Evolutionary conservation across 768 basidiomycete species (phyloP), one percentile per base, ranked within the genome.

Genomic region (Sarcomyxa edulis): DNA sequence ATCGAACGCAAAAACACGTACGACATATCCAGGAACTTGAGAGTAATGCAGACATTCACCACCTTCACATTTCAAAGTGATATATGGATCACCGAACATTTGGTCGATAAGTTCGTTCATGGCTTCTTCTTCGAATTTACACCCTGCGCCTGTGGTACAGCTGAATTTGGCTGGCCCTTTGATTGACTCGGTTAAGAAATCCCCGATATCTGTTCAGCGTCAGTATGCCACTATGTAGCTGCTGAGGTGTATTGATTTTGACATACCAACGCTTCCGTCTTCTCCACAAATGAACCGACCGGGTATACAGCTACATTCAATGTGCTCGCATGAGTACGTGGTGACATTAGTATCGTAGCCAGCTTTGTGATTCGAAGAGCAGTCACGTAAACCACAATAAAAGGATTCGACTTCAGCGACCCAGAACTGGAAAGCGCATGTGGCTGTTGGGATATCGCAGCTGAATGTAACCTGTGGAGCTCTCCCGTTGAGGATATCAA

Each of bases 371-470:
- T 67, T 53, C 5, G 78, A 78, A 3, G 53, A 57, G 55, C 96
- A 98, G 12, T 73, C 56, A 29, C 86, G 71, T 38, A 99, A 71
- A 7, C 78, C 77, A 61, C 96, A 99, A 62, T 96, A 97, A 61
- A 99, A 98, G 0, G 91, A 94, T 57, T 99, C 95, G 40, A 91
- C 74, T 50, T 87, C 71, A 5, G 85, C 92, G 7, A 92, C 90
- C 96, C 96, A 99, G 66, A 99, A 99, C 61, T 99, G 94, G 72
- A 99, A 99, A 16, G 80, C 78, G 56, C 96, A 99, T 1, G 77
- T 76, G 4, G 65, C 62, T 9, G 71, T 65, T 2, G 55, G 43
- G 14, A 65, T 73, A 42, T 88, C 80, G 64, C 96, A 99, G 47
- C 85, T 84, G 60, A 99, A 99, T 1, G 96, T 98, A 2, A 97